Evolutionary conservation across 75 land plant genomes (phyloP), one percentile per base, ranked within the genome.

Genomic region (Pinus albicaulis): DNA sequence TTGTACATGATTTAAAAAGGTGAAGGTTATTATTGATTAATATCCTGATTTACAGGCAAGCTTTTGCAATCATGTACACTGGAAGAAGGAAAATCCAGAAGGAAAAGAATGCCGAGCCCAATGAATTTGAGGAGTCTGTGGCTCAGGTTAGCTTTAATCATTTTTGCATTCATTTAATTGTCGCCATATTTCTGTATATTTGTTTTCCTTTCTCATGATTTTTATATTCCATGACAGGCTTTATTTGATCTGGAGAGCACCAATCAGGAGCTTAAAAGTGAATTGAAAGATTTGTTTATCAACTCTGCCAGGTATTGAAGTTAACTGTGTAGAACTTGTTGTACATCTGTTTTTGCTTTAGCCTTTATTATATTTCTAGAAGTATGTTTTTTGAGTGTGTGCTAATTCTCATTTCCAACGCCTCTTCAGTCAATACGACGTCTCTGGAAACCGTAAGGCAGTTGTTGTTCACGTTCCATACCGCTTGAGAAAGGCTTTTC

Each of bases 41-140:
- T 48, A 48, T 10, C 53, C 11, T 48, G 53, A 48, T 48, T 13
- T 72, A 28, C 74, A 72, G 74, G 56, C 55, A 55, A 72, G 74
- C 14, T 25, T 72, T 25, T 22, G 74, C 57, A 55, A 55, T 53
- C 56, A 93, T 93, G 95, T 93, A 59, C 56, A 87, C 95, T 20
- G 84, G 88, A 31, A 82, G 80, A 74, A 89, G 80, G 86, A 93
- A 93, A 74, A 93, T 93, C 69, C 92, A 87, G 69, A 93, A 93
- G 82, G 95, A 93, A 34, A 89, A 92, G 72, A 90, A 77, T 68
- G 85, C 77, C 5, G 95, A 93, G 75, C 94, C 95, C 20, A 71
- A 93, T 59, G 94, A 91, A 23, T 91, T 93, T 78, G 95, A 93
- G 75, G 95, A 93, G 78, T 82, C 91, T 16, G 95, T 89, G 41